Evolutionary conservation across 495 filamentous ascomycete species (phyloP), one percentile per base, ranked within the genome.

Genomic region (Thermothielavioides terrestris): DNA sequence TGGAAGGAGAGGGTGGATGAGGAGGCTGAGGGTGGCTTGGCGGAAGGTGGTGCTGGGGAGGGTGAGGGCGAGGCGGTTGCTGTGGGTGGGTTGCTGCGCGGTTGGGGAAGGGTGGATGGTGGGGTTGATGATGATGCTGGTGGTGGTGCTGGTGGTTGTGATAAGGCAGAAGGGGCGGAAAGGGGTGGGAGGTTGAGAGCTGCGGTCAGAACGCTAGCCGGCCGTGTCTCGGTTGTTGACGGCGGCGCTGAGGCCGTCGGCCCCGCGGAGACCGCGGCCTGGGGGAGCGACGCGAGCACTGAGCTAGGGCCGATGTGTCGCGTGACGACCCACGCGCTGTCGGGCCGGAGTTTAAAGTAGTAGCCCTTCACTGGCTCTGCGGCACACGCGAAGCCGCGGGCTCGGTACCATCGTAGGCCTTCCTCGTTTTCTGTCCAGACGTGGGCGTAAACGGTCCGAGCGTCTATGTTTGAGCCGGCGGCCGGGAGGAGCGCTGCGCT

Each of bases 391-490:
- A 98, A 98, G 4, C 91, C 89, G n/a, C 88, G 75, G 47, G 78
- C 77, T 18, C 64, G 54, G 73, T 98, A 98, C 92, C 92, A 98
- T 50, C 78, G 76, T 61, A 94, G 64, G 0, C 79, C 92, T 35
- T 95, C 92, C 10, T 79, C 76, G 61, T 98, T 97, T 50, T 83
- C 81, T 52, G 92, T 88, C 83, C 94, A 96, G 2, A 97, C 92
- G 69, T 98, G 92, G 12, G 92, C 92, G 45, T 86, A 89, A 10
- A 72, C 76, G 12, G 69, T 72, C 18, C 68, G 68, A 10, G 84
- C 67, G 18, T 75, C 68, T 35, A 80, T 75, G 17, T 68, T 68
- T 3, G 54, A 65, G 35, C 61, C 54, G 31, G 64, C 45, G 22
- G 59, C 58, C 7, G 56, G 46, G 51, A 73, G 57, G 48, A 66